Percentiles rank a stretch among this genome's conserved stretches.
Conservation (phyloP, 163 green algal species). For the Scenedesmus sp. region DNA sequence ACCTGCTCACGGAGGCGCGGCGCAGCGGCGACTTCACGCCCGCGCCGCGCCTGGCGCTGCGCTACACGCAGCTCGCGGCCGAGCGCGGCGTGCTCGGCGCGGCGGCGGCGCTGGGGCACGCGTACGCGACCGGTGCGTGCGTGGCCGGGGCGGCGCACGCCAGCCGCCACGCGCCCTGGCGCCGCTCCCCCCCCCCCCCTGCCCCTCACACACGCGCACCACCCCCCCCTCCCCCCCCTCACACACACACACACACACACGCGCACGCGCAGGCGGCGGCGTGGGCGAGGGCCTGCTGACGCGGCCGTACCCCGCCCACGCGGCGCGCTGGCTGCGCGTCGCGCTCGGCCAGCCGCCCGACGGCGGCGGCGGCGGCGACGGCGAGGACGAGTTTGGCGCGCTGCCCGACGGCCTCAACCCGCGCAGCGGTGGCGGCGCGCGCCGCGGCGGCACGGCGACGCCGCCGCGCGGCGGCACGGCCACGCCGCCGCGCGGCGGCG, state of each 20-base stretch:
- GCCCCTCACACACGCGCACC: too few relatives aligned
- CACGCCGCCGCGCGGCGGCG: background rate
- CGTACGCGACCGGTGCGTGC: slow-evolving; percentile 36
- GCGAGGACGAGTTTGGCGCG: background rate
- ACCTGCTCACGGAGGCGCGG: slow-evolving; percentile 40
- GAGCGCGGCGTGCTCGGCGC: slow-evolving; percentile 49
- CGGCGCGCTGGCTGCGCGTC: slow-evolving; percentile 6
- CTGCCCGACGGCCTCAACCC: slow-evolving; percentile 17
- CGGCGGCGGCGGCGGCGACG: background rate
- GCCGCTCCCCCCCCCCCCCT: too few relatives aligned
- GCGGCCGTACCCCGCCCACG: background rate
- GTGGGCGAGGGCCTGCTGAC: background rate
- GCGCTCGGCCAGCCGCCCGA: background rate
- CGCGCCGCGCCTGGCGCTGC: slow-evolving; percentile 23
- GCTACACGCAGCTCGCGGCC: slow-evolving; percentile 45
- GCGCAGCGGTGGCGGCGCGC: too few relatives aligned
- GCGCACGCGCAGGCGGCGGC: background rate
- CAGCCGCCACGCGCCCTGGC: too few relatives aligned
- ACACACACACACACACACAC: too few relatives aligned
- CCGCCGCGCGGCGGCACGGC: background rate
- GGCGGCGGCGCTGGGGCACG: slow-evolving; percentile 41
- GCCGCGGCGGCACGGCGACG: background rate
- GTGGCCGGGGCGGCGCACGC: background rate
- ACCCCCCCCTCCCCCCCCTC: too few relatives aligned
- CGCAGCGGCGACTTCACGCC: slow-evolving; percentile 14